phyloP scores from a whole-genome alignment of 106 monocot species.

The Allium cepa region DNA sequence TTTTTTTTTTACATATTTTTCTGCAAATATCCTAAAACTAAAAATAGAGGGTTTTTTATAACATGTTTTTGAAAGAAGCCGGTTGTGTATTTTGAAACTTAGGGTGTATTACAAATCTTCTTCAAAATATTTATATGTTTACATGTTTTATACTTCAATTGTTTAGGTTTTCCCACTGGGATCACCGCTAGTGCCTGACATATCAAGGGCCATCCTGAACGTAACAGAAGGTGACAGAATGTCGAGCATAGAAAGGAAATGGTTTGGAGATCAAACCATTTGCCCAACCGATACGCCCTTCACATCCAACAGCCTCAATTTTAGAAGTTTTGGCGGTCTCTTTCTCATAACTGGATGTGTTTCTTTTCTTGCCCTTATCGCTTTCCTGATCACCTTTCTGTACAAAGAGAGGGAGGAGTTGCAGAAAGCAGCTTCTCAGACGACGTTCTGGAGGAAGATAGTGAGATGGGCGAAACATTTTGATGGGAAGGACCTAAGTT shows the following conservation, averaged over 20 bases:
- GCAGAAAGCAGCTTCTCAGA: conserved; percentile 3
- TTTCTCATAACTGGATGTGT: conserved; percentile 66
- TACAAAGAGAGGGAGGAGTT: conserved; percentile 14
- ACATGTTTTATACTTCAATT: too few species aligned
- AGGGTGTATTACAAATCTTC: too few species aligned
- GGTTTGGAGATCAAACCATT: conserved; percentile 38
- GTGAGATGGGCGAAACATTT: conserved; percentile 4
- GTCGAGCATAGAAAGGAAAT: conserved; percentile 41
- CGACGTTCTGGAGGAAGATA: conserved; percentile 3
- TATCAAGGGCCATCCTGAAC: conserved; percentile 55
- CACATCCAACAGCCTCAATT: conserved; percentile 33
- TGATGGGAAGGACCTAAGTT: conserved; percentile 12
- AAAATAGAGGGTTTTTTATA: too few species aligned
- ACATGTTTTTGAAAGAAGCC: too few species aligned
- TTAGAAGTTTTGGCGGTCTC: conserved; percentile 55
- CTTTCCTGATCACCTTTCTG: conserved; percentile 27
- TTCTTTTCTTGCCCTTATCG: conserved; percentile 29
- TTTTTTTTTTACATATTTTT: too few species aligned
- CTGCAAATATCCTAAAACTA: too few species aligned
- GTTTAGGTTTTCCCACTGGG: conserved; percentile 54
- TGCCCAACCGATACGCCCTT: conserved; percentile 18
- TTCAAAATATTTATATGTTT: too few species aligned
- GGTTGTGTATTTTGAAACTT: too few species aligned
- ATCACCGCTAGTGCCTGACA: conserved; percentile 40
- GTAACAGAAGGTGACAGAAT: conserved; percentile 49